These are phyloP conservation scores for Rubia balearica DNA, from an alignment of 305 asterid genomes.

Conservation along the genomic window DNA sequence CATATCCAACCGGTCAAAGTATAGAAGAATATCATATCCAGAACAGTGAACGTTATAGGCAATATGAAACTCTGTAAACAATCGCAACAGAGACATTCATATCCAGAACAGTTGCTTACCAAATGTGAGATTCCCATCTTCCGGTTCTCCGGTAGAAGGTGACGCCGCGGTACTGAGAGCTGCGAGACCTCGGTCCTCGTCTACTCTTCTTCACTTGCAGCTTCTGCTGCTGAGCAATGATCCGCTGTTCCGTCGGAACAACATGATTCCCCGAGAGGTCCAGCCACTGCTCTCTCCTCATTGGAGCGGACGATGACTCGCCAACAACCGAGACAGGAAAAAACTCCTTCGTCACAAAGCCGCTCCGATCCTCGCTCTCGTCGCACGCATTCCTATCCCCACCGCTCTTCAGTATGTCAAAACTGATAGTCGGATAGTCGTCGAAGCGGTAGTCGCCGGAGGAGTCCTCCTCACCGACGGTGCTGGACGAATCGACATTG, in stretches of 20 bases:
- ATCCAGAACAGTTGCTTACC: conserved; percentile 30
- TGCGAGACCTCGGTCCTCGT: conserved; percentile 92
- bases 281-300: conserved; percentile 28
- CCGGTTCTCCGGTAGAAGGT: conserved; percentile 91
- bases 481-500: conserved; percentile 57
- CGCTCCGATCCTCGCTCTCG: conserved; percentile 34
- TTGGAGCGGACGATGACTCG: conserved; percentile 13
- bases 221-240: conserved; percentile 38
- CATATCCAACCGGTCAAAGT: not conserved
- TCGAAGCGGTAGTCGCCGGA: conserved; percentile 35
- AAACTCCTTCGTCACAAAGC: conserved; percentile 55
- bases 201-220: conserved; percentile 67
- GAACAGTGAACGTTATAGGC: not conserved
- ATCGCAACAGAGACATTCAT: not conserved
- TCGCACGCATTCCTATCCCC: conserved; percentile 25
- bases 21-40: not conserved
- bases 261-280: conserved; percentile 37
- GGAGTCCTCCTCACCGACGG: conserved; percentile 61
- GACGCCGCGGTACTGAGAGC: conserved; percentile 96
- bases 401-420: conserved; percentile 48
- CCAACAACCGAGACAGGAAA: conserved; percentile 31
- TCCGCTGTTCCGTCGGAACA: conserved; percentile 34
- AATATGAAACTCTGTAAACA: not conserved
- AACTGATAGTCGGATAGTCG: conserved; percentile 18
- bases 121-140: conserved; percentile 96